Evolutionary conservation across 2,329 filamentous ascomycete species (phyloP), one percentile per base, ranked within the genome.

Genomic region (Aspergillus proliferans): DNA sequence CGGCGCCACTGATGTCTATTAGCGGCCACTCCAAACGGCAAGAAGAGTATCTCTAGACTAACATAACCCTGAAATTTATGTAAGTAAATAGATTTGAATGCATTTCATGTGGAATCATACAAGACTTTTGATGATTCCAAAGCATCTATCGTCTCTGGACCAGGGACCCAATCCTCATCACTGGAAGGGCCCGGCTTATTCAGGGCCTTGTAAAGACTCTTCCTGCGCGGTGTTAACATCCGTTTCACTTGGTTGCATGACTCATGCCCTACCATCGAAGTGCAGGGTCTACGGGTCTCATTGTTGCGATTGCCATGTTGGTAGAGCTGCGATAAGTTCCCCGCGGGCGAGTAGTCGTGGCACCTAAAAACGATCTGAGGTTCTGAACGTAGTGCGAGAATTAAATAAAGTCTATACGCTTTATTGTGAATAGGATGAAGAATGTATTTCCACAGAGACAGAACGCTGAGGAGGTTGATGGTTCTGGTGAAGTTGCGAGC

Each of bases 131-230:
- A 83, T 43, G 77, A 77, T 50, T 87, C 83, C 56, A 89, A 74
- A 52, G 70, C 79, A 52, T 75, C 75, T 60, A 76, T 77, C 49
- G 74, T 75, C 53, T 72, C 76, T 58, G 67, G 71, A 48, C 73
- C 79, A 43, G 76, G 74, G 8, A 73, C 68, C 64, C 74, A 79
- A 45, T 76, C 81, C 24, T 82, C 78, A 55, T 91, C 86, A 30
- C 87, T 91, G 68, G 88, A 95, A 1, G 93, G 89, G 1, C 93
- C 92, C 3, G 79, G 74, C 28, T 84, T 85, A 50, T 79, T 84
- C 49, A 95, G 80, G 56, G 96, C 84, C 53, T 80, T 85, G 71
- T 97, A 84, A 49, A 97, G 80, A 67, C 95, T 85, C 68, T 82
- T 84, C 90, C 90, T 94, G 53, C 26, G 10, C 22, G 19, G 22